Percentiles rank a stretch among this genome's conserved stretches.
phyloP scores from a whole-genome alignment of 768 basidiomycete species.

The Pholiota conissans region DNA sequence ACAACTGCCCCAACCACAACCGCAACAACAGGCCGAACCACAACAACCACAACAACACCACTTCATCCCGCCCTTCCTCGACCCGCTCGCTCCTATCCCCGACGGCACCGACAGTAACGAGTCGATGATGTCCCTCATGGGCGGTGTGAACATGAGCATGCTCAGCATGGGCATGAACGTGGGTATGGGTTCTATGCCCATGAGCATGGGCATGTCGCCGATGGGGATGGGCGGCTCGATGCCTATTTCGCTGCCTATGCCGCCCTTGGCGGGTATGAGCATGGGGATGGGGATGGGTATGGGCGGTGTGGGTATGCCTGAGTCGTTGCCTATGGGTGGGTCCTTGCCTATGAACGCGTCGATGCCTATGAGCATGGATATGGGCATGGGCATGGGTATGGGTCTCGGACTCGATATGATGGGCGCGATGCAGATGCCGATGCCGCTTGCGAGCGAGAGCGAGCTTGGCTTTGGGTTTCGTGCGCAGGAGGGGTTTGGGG shows the following conservation, averaged over 20 bases:
- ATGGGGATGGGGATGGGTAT: background rate
- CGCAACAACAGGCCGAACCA: background rate
- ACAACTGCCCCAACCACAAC: background rate
- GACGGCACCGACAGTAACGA: no score
- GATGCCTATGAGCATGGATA: slow-evolving; percentile 4
- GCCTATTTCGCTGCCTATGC: slow-evolving; percentile 10
- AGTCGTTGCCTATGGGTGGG: no score
- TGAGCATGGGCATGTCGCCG: background rate
- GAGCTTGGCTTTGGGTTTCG: slow-evolving; percentile 23
- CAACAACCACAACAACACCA: background rate
- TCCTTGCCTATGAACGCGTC: background rate
- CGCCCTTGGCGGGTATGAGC: background rate
- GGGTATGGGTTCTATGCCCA: background rate
- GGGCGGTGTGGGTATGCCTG: background rate
- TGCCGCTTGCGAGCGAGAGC: slow-evolving; percentile 15
- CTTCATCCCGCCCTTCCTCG: background rate
- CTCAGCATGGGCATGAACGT: no score
- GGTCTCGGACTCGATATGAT: background rate
- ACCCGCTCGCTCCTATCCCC: background rate
- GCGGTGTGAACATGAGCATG: no score
- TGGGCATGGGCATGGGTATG: background rate
- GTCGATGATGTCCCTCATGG: no score
- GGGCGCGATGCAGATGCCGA: no score
- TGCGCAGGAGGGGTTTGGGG: slow-evolving; percentile 14
- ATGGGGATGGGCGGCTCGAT: background rate